Percentiles rank a stretch among this genome's conserved stretches.
Conservation (phyloP, 164 flowering plant genomes). For the Brasenia schreberi region DNA sequence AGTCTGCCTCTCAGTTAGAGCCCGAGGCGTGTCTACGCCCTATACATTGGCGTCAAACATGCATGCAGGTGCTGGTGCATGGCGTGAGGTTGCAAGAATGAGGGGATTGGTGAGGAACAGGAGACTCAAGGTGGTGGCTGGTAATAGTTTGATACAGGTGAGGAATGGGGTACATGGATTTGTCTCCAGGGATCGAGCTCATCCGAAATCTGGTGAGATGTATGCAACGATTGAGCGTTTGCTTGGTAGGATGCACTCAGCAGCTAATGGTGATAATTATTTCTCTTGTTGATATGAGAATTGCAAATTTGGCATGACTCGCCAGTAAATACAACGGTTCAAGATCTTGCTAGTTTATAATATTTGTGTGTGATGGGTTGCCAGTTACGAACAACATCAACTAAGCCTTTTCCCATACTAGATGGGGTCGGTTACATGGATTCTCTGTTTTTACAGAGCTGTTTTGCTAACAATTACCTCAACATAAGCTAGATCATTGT, state of each 20-base stretch:
- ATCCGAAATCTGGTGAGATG: constrained; percentile 19
- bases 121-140: constrained; percentile 37
- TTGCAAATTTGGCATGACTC: too few species aligned
- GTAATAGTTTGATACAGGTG: constrained; percentile 59
- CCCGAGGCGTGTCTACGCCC: constrained; percentile 44
- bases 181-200: constrained; percentile 41
- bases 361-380: too few species aligned
- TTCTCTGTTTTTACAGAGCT: too few species aligned
- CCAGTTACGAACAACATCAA: too few species aligned
- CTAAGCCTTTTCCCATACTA: too few species aligned
- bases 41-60: constrained; percentile 59
- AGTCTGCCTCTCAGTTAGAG: constrained; percentile 62
- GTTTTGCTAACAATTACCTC: too few species aligned
- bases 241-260: constrained; percentile 29
- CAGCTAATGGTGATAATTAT: neutral
- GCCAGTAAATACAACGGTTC: too few species aligned
- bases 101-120: constrained; percentile 44
- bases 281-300: neutral
- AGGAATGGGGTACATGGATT: constrained; percentile 24
- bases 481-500: too few species aligned
- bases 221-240: constrained; percentile 18
- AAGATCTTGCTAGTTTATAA: too few species aligned
- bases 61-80: constrained; percentile 44
- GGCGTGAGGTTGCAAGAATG: constrained; percentile 48
- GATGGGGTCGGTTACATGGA: too few species aligned